Evolutionary conservation across 116 monocot species (phyloP), one percentile per base, ranked within the genome.

Genomic region (Dioscorea cayenensis): DNA sequence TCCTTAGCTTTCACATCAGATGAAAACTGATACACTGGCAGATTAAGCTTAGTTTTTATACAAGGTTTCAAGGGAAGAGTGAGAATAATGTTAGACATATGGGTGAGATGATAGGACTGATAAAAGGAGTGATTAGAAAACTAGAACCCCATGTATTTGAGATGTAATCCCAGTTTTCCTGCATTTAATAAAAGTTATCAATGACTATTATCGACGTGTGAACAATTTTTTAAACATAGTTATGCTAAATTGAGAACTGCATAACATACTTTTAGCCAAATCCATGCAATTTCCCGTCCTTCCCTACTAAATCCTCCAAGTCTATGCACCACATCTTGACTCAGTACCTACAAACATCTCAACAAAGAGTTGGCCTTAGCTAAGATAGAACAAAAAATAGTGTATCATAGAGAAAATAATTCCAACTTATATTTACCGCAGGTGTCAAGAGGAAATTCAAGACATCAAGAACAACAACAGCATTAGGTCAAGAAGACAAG

Each of bases 111-210:
- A 83, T 70, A 28, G 73, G 43, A 49, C 76, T 72, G 35, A 97
- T 55, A 48, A 97, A 88, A 16, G 74, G 78, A 14, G 72, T 78
- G 10, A 97, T 66, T 61, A 92, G 70, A 75, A 84, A 90, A 69
- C 97, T 93, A 61, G 90, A 92, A 36, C 91, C 85, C 84, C 82
- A 90, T 22, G 93, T 88, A 51, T 86, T 90, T 63, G 76, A 81
- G 61, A 97, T 92, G 81, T 84, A 37, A 8, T 97, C 90, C 93
- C 97, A 97, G 75, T 93, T 90, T n/a, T 97, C 84, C 97, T 97
- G 90, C 49, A 91, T 20, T 17, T 6, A 67, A 74, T 7, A 23
- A 55, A 72, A 35, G 55, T 3, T 55, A 55, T 55, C n/a, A 4
- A 32, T 32, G 32, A 32, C 32, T 32, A 2, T 2, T 32, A 32